Conservation (phyloP, 164 flowering plant genomes). For the Echeveria elegans region DNA sequence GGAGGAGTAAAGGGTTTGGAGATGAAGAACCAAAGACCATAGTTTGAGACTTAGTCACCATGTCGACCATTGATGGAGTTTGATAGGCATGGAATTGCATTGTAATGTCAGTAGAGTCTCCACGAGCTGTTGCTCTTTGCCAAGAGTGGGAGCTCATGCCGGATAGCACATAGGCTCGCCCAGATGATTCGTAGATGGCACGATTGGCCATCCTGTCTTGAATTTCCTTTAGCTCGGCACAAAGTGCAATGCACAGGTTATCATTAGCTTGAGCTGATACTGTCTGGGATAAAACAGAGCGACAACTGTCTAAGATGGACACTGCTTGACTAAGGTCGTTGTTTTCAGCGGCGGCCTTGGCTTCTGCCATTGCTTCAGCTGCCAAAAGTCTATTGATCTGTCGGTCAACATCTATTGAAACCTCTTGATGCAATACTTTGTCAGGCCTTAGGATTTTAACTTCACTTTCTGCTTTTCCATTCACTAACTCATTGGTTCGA, state of each 20-base stretch:
- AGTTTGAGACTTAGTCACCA: conserved; percentile 80
- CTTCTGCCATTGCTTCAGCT: conserved; percentile 75
- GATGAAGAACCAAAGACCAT: conserved; percentile 32
- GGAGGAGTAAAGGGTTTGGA: conserved; percentile 10
- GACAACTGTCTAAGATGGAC: conserved; percentile 45
- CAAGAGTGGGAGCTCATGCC: conserved; percentile 96
- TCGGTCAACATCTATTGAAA: conserved; percentile 77
- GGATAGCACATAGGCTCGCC: conserved; percentile 85
- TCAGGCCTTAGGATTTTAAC: conserved; percentile 54
- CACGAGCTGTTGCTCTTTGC: conserved; percentile 95
- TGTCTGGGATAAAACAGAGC: conserved; percentile 25
- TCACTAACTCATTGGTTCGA: conserved; percentile 18
- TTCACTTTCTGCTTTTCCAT: conserved; percentile 26
- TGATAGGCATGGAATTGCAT: conserved; percentile 65
- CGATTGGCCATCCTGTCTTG: conserved; percentile 83
- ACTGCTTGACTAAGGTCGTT: conserved; percentile 68
- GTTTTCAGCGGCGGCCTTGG: conserved; percentile 60
- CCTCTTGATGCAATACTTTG: conserved; percentile 19
- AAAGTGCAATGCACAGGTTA: conserved; percentile 46
- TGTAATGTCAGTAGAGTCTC: conserved; percentile 55
- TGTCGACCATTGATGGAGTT: conserved; percentile 84
- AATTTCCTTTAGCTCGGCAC: conserved; percentile 80
- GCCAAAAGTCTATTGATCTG: conserved; percentile 69
- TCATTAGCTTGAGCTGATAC: not conserved
- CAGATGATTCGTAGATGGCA: conserved; percentile 64